Conservation (phyloP, 352 stramenopile genomes). For the Phytopythium delawarense region DNA sequence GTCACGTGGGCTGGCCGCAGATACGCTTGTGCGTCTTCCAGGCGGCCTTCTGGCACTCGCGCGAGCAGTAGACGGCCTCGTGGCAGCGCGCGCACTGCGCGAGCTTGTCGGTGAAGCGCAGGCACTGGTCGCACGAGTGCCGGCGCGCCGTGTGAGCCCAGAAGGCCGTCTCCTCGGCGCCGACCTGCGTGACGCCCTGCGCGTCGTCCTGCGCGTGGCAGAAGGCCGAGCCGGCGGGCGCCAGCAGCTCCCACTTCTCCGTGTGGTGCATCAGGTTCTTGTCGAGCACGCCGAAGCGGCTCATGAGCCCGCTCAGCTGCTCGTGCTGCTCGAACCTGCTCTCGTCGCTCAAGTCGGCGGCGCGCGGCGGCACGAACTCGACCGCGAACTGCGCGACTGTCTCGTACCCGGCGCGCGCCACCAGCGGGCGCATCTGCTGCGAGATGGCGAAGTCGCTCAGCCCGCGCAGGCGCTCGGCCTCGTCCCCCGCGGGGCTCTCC, state of each 20-base stretch:
- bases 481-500: conserved; percentile 31
- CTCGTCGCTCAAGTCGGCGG: conserved; percentile 21
- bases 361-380: conserved; percentile 50
- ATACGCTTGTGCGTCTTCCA: conserved; percentile 80
- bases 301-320: conserved; percentile 57
- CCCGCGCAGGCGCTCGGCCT: conserved; percentile 50
- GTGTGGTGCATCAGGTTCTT: conserved; percentile 81
- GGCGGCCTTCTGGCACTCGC: conserved; percentile 71
- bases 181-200: conserved; percentile 37
- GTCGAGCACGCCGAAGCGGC: conserved; percentile 59
- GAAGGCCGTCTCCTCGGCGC: conserved; percentile 56
- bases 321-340: conserved; percentile 29
- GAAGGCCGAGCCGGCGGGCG: conserved; percentile 31
- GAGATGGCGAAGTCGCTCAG: conserved; percentile 81
- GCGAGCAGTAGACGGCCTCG: conserved; percentile 74
- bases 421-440: conserved; percentile 52
- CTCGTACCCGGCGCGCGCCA: conserved; percentile 36
- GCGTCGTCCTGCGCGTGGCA: conserved; percentile 30
- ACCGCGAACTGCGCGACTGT: conserved; percentile 66
- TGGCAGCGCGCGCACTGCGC: conserved; percentile 59
- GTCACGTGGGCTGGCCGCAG: conserved; percentile 40
- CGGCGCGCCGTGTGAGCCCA: conserved; percentile 57
- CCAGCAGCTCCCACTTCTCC: conserved; percentile 84
- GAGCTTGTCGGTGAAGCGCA: conserved; percentile 47
- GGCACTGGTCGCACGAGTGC: conserved; percentile 68